Evolutionary conservation across 768 basidiomycete genomes (phyloP), one percentile per base, ranked within the genome.

Genomic region (Panaeolus cyanescens): DNA sequence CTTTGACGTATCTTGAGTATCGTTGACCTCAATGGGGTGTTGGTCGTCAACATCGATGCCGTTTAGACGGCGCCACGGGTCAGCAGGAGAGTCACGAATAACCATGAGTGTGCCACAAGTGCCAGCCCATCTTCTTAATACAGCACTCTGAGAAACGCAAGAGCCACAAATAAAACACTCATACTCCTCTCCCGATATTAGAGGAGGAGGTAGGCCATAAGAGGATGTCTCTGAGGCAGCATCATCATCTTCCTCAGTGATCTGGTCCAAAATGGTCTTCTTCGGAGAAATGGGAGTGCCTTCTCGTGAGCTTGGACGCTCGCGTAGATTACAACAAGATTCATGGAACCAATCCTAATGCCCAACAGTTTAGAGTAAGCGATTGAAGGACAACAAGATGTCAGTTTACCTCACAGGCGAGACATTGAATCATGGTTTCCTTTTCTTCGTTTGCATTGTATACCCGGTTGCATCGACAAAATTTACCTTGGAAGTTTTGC

Each of bases 361-460:
- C 31, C 45, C 36, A 59, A 32, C 34, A 30, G 56, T 63, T 53
- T 32, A 57, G 45, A 50, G 25, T 20, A 9, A 28, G 10, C 22
- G 13, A 4, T 28, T 28, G 22, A 50, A 30, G 19, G 8, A n/a
- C 6, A 50, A 50, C 4, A 5, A 50, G 3, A 25, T 50, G 25
- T 30, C 15, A 15, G 45, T 25, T 69, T 64, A 93, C 92, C 82
- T 95, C 93, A 73, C 93, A 95, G 17, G 86, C 78, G 56, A 94
- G 74, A 71, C 93, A 95, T 75, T 95, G 93, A 31, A 94, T 88
- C 93, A 95, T 95, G 2, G 92, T 90, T 75, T 95, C 93, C 61
- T 72, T 73, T 74, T 95, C 93, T 19, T 77, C 85, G 65, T 83
- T 81, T 31, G 90, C 82, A 69, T 94, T 88, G 67, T 95, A 95